A percentile compares a stretch with the other conserved stretches of the same genome.
These are phyloP conservation scores for Sarocladium oryzae DNA, from an alignment of 2,329 filamentous ascomycete species.

Conservation along the genomic window DNA sequence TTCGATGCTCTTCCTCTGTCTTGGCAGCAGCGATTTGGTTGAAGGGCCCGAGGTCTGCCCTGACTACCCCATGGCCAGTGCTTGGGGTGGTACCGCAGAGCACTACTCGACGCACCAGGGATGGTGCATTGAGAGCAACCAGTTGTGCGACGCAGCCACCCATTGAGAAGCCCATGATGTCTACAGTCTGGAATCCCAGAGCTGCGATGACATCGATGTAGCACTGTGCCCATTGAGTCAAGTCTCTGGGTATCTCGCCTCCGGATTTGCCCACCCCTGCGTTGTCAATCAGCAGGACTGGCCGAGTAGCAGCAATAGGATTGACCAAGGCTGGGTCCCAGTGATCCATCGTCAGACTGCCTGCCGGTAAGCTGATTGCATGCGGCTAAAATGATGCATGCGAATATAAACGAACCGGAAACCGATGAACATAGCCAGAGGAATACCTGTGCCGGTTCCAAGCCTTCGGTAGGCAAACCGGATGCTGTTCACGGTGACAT, in stretches of 20 bases:
- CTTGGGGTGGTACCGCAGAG: constrained; percentile 38
- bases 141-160: constrained; percentile 40
- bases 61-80: constrained; percentile 25
- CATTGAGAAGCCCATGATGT: constrained; percentile 45
- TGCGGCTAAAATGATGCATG: background rate
- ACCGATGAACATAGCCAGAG: constrained; percentile 25
- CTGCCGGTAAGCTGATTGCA: background rate
- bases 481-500: constrained; percentile 23
- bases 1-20: constrained; percentile 25
- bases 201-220: constrained; percentile 28
- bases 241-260: constrained; percentile 31
- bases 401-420: constrained; percentile 20
- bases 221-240: constrained; percentile 24
- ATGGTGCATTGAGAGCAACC: constrained; percentile 32
- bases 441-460: constrained; percentile 21
- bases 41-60: constrained; percentile 25
- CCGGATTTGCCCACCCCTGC: constrained; percentile 38
- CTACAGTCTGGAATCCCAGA: constrained; percentile 32
- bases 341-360: constrained; percentile 30
- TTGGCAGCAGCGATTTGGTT: constrained; percentile 24
- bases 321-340: constrained; percentile 40
- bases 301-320: constrained; percentile 31
- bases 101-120: constrained; percentile 32
- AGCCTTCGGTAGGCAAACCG: constrained; percentile 26
- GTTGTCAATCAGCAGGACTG: constrained; percentile 41